phyloP scores from a whole-genome alignment of 345 rosid genomes.

The Eucalyptus pauciflora region DNA sequence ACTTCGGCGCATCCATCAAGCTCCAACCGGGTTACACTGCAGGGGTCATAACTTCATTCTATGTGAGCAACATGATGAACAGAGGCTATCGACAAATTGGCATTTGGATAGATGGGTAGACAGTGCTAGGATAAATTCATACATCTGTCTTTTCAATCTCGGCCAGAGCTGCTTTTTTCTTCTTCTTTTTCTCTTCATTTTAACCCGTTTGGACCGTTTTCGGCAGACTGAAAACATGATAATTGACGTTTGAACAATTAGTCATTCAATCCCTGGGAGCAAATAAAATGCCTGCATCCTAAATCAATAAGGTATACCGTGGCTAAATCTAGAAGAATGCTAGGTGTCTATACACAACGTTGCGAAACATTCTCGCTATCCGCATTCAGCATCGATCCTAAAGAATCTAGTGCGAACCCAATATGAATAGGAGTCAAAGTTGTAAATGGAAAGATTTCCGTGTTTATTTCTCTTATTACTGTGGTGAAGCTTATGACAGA shows the following conservation, averaged over 20 bases:
- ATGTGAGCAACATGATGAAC: conserved; percentile 34
- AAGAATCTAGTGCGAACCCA: neutral
- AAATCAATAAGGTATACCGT: neutral
- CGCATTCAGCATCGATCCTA: neutral
- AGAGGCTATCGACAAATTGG: neutral
- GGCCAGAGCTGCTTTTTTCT: neutral
- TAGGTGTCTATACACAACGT: neutral
- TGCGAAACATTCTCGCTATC: neutral
- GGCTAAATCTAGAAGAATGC: neutral
- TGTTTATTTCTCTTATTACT: neutral
- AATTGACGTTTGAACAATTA: neutral
- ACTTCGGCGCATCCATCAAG: conserved; percentile 80
- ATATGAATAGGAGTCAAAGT: neutral
- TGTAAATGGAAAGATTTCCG: neutral
- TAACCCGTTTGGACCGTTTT: neutral
- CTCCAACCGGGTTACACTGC: conserved; percentile 95
- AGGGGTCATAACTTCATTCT: conserved; percentile 89
- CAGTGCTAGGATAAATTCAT: neutral
- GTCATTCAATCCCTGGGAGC: neutral
- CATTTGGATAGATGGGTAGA: neutral
- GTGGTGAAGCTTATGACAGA: neutral
- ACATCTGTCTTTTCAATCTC: neutral
- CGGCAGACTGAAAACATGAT: neutral
- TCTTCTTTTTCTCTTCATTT: neutral
- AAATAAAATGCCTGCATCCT: neutral